Percentiles rank a stretch among this genome's conserved stretches.
phyloP scores from a whole-genome alignment of 2,329 filamentous ascomycete genomes.

The Colletotrichum liriopes region DNA sequence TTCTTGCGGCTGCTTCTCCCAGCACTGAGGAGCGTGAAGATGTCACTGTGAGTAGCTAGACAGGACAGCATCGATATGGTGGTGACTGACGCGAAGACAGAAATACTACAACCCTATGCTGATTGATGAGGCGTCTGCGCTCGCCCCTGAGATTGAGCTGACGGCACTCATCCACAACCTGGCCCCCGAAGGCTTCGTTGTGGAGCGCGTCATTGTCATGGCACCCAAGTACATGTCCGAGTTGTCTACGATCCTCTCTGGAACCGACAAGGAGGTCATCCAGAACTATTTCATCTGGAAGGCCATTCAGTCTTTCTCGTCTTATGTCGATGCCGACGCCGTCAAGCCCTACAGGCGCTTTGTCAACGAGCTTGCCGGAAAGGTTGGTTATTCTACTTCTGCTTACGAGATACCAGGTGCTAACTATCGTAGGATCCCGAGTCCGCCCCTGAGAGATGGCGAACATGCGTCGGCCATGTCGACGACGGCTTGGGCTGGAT shows the following conservation, averaged over 20 bases:
- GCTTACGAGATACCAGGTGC: background rate
- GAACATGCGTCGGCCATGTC: slow-evolving; percentile 73
- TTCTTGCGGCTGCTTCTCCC: slow-evolving; percentile 72
- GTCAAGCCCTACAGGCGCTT: slow-evolving; percentile 74
- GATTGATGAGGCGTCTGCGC: slow-evolving; percentile 67
- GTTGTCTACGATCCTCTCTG: slow-evolving; percentile 68
- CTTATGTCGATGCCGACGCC: slow-evolving; percentile 71
- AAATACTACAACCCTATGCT: slow-evolving; percentile 78
- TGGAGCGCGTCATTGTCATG: slow-evolving; percentile 70
- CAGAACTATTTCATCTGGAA: slow-evolving; percentile 78
- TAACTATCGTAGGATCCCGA: slow-evolving; percentile 65
- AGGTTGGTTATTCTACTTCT: slow-evolving; percentile 51
- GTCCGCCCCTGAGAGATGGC: slow-evolving; percentile 76
- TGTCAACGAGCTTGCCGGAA: slow-evolving; percentile 72
- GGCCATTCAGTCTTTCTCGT: slow-evolving; percentile 67
- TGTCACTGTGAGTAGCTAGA: slow-evolving; percentile 62
- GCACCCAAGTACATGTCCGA: slow-evolving; percentile 74
- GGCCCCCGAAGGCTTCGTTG: slow-evolving; percentile 64
- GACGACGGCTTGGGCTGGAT: slow-evolving; percentile 77
- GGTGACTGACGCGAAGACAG: slow-evolving; percentile 45
- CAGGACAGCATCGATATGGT: background rate
- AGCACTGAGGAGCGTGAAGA: slow-evolving; percentile 72
- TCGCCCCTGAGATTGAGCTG: slow-evolving; percentile 72
- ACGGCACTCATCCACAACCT: slow-evolving; percentile 67
- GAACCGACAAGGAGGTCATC: slow-evolving; percentile 69